Conservation (phyloP, 495 filamentous ascomycete genomes). For the Arthonia radiata region DNA sequence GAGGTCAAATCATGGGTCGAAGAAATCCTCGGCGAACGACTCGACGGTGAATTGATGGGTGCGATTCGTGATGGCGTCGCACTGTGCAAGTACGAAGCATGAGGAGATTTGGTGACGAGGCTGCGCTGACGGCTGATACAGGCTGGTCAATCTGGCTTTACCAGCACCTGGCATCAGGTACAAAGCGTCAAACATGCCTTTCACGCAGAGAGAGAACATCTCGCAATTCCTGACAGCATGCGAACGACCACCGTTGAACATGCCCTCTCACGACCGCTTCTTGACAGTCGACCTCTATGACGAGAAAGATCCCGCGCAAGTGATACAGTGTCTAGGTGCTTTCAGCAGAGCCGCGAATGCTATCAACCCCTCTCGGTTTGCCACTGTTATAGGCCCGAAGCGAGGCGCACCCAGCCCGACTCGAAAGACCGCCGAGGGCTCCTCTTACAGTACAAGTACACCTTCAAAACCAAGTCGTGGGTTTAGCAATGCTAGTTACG, state of each 20-base stretch:
- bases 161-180: slow-evolving; percentile 52
- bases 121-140: slow-evolving; percentile 12
- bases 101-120: slow-evolving; percentile 7
- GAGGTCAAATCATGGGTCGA: slow-evolving; percentile 79
- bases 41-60: slow-evolving; percentile 59
- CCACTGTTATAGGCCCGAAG: slow-evolving; percentile 43
- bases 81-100: slow-evolving; percentile 51
- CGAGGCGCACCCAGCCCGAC: slow-evolving; percentile 40
- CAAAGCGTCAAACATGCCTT: slow-evolving; percentile 79
- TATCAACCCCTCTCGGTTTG: slow-evolving; percentile 50
- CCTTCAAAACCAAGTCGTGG: slow-evolving; percentile 33
- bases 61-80: slow-evolving; percentile 69
- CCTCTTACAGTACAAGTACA: too few species aligned
- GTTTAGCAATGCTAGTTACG: slow-evolving; percentile 43
- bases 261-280: slow-evolving; percentile 87
- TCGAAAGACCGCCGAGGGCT: slow-evolving; percentile 35
- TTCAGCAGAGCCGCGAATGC: slow-evolving; percentile 72
- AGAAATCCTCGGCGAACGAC: slow-evolving; percentile 42
- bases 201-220: slow-evolving; percentile 99
- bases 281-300: slow-evolving; percentile 95
- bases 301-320: slow-evolving; percentile 86
- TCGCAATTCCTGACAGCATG: slow-evolving; percentile 82
- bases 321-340: slow-evolving; percentile 73
- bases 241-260: slow-evolving; percentile 55
- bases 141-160: slow-evolving; percentile 62